phyloP scores from a whole-genome alignment of 2,329 filamentous ascomycete species.

The Cordyceps javanica region DNA sequence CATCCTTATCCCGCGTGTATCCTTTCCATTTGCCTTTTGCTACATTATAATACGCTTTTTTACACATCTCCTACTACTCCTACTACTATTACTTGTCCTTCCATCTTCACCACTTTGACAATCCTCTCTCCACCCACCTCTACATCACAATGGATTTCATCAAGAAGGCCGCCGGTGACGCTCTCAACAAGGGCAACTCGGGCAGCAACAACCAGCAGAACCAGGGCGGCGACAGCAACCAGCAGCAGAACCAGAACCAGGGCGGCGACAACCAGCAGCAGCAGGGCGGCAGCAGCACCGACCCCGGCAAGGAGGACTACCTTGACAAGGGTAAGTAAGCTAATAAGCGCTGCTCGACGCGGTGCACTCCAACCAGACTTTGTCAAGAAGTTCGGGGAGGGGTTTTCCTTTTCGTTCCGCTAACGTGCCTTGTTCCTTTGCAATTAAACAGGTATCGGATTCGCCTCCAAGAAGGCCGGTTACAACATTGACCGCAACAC shows the following conservation, averaged over 20 bases:
- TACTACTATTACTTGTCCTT: not conserved
- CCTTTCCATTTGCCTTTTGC: not conserved
- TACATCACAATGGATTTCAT: conserved; percentile 32
- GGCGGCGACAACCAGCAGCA: conserved; percentile 9
- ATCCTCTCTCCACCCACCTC: not conserved
- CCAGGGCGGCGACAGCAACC: not conserved
- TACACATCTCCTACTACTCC: too few relatives aligned
- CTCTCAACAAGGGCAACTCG: conserved; percentile 14
- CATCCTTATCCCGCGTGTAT: not conserved
- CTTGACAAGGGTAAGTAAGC: conserved; percentile 30
- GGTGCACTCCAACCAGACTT: too few relatives aligned
- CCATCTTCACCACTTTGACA: conserved; percentile 2
- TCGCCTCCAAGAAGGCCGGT: conserved; percentile 28
- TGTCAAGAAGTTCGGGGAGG: too few relatives aligned
- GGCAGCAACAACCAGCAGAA: not conserved
- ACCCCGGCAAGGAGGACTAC: conserved; percentile 26
- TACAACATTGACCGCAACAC: conserved; percentile 27
- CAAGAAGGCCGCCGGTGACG: conserved; percentile 27
- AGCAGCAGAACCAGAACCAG: conserved; percentile 12
- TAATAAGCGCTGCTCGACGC: not conserved
- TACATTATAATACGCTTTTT: too few relatives aligned
- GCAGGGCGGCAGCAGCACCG: not conserved
- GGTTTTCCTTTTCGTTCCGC: too few relatives aligned
- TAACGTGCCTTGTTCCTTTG: not conserved
- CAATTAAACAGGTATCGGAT: conserved; percentile 24